Conservation (phyloP, 495 filamentous ascomycete species). For the Chaetomidium leptoderma region DNA sequence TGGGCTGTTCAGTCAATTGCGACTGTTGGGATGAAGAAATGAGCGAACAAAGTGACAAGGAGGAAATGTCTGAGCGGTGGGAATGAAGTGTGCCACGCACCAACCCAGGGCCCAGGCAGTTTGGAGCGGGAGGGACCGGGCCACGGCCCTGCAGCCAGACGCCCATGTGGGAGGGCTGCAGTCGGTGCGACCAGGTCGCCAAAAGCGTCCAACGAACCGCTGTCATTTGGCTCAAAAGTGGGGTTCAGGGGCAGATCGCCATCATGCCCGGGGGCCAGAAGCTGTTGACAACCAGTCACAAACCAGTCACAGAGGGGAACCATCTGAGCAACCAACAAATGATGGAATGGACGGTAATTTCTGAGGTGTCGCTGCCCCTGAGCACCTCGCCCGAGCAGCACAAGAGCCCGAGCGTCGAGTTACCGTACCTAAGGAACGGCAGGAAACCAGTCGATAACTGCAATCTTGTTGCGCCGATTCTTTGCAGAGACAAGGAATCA, state of each 20-base stretch:
- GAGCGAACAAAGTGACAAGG: not conserved
- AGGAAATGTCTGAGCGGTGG: too few relatives aligned
- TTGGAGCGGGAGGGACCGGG: conserved; percentile 1
- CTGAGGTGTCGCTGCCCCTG: too few relatives aligned
- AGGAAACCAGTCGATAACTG: too few relatives aligned
- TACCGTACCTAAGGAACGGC: too few relatives aligned
- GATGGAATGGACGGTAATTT: too few relatives aligned
- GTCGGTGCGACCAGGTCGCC: not conserved
- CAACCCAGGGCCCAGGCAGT: not conserved
- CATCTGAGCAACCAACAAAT: not conserved
- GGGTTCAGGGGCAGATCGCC: conserved; percentile 6
- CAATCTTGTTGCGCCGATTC: too few relatives aligned
- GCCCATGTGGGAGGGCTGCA: conserved; percentile 14
- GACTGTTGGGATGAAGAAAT: too few relatives aligned
- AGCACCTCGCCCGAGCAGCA: too few relatives aligned
- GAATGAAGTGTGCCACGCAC: conserved; percentile 2
- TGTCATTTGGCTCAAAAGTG: conserved; percentile 1
- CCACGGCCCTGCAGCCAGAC: not conserved
- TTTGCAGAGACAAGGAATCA: too few relatives aligned
- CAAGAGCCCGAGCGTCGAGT: too few relatives aligned
- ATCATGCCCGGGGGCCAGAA: not conserved
- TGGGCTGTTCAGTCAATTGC: too few relatives aligned
- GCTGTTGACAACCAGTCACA: not conserved
- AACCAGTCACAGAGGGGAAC: not conserved
- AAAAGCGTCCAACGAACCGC: not conserved